These are phyloP conservation scores for Xerocomellus intermedius DNA, from an alignment of 768 basidiomycete species.

Conservation along the genomic window DNA sequence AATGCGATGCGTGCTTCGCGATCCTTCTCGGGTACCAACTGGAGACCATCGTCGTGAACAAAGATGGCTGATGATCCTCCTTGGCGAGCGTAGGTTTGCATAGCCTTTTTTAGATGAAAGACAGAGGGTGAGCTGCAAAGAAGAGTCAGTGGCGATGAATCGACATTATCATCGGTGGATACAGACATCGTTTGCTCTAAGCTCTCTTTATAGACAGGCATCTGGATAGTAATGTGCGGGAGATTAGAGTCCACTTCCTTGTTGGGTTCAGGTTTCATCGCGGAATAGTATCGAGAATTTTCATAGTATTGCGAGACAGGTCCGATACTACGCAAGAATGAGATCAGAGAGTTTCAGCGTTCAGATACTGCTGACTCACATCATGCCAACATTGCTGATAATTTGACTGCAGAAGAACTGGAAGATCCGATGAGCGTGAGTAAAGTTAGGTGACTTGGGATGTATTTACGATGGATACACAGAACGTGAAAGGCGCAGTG, in stretches of 20 bases:
- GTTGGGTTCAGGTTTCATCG: conserved; percentile 58
- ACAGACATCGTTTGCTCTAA: conserved; percentile 79
- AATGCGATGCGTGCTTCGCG: conserved; percentile 48
- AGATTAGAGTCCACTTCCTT: conserved; percentile 60
- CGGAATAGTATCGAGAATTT: conserved; percentile 83
- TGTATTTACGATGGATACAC: conserved; percentile 64
- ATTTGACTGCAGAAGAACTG: conserved; percentile 78
- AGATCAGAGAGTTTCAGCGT: background rate
- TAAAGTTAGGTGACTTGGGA: background rate
- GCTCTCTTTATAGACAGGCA: conserved; percentile 89
- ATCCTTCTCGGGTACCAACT: conserved; percentile 46
- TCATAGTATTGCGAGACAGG: conserved; percentile 85
- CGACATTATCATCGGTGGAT: background rate
- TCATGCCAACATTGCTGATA: conserved; percentile 59
- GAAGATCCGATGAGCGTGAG: background rate
- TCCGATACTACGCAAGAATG: conserved; percentile 51
- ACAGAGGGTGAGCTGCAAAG: conserved; percentile 60
- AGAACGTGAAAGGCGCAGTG: conserved; percentile 70
- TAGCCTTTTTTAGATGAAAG: conserved; percentile 58
- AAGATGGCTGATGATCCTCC: conserved; percentile 59
- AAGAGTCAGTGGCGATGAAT: background rate
- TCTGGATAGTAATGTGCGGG: conserved; percentile 75
- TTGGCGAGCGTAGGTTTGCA: conserved; percentile 64
- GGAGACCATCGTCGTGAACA: conserved; percentile 63
- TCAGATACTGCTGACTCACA: conserved; percentile 41